phyloP scores from a whole-genome alignment of 768 basidiomycete genomes.

The Sarcomyxa edulis region DNA sequence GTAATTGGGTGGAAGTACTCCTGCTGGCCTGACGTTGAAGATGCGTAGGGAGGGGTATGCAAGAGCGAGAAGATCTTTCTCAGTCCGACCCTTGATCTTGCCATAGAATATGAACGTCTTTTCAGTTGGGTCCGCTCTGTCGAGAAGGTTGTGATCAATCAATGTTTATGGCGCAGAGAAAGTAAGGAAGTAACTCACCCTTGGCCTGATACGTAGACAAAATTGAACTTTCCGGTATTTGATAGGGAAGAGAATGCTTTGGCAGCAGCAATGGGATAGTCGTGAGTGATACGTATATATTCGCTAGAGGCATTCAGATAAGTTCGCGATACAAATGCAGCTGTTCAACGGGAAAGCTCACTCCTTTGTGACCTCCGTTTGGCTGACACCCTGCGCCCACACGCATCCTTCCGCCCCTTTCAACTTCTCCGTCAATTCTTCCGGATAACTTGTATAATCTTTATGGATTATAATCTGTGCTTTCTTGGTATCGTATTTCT shows the following conservation, averaged over 20 bases:
- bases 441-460: constrained; percentile 16
- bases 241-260: too few species aligned
- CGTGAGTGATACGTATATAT: too few species aligned
- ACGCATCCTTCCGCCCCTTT: too few species aligned
- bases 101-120: constrained; percentile 14
- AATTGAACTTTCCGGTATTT: constrained; percentile 20
- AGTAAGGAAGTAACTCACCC: constrained; percentile 7
- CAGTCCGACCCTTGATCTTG: constrained; percentile 21
- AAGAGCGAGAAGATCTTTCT: constrained; percentile 13
- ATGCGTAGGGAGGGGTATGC: constrained; percentile 12
- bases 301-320: too few species aligned
- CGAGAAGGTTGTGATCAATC: too few species aligned
- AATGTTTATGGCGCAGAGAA: background rate
- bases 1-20: constrained; percentile 3
- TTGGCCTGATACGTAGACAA: constrained; percentile 22
- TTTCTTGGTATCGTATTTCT: constrained; percentile 14
- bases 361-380: too few species aligned
- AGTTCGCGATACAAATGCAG: too few species aligned
- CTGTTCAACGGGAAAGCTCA: too few species aligned
- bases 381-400: too few species aligned
- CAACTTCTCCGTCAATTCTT: too few species aligned
- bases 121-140: constrained; percentile 19
- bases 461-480: constrained; percentile 18
- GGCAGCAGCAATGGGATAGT: too few species aligned
- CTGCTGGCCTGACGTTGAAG: constrained; percentile 17